These are phyloP conservation scores for Gymnopilus junonius DNA, from an alignment of 768 basidiomycete genomes.

Conservation along the genomic window DNA sequence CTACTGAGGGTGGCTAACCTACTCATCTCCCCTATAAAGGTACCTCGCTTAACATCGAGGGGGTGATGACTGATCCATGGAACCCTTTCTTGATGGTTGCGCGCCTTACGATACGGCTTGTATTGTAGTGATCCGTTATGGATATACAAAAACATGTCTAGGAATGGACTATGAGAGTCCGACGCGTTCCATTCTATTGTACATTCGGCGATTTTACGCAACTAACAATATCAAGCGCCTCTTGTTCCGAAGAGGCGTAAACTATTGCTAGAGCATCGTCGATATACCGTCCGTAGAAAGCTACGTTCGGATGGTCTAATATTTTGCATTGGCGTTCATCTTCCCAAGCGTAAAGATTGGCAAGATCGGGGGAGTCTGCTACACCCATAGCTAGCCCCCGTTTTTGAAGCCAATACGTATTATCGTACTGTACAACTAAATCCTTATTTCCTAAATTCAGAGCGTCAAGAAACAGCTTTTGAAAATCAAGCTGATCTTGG, in stretches of 20 bases:
- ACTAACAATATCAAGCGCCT: conserved; percentile 11
- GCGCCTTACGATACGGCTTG: conserved; percentile 8
- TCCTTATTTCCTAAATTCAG: too few species aligned
- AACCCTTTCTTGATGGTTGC: conserved; percentile 29
- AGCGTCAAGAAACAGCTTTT: too few species aligned
- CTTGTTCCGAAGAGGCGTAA: conserved; percentile 18
- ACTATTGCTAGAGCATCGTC: conserved; percentile 32
- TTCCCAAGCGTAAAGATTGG: too few species aligned
- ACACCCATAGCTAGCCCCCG: too few species aligned
- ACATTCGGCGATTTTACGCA: conserved; percentile 20
- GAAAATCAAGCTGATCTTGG: too few species aligned
- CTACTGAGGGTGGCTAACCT: conserved; percentile 28
- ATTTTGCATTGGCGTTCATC: neutral
- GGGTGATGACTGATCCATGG: conserved; percentile 29
- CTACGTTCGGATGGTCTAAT: conserved; percentile 10
- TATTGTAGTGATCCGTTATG: conserved; percentile 11
- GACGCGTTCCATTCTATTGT: conserved; percentile 24
- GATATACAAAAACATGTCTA: neutral
- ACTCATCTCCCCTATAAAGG: conserved; percentile 29
- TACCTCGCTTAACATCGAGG: conserved; percentile 27
- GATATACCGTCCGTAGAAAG: conserved; percentile 37
- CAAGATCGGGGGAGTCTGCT: too few species aligned
- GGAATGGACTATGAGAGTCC: too few species aligned
- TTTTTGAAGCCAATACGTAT: too few species aligned
- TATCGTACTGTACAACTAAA: too few species aligned